Evolutionary conservation across 441 rosid genomes (phyloP).

Genomic region (Brassica hybrid): DNA sequence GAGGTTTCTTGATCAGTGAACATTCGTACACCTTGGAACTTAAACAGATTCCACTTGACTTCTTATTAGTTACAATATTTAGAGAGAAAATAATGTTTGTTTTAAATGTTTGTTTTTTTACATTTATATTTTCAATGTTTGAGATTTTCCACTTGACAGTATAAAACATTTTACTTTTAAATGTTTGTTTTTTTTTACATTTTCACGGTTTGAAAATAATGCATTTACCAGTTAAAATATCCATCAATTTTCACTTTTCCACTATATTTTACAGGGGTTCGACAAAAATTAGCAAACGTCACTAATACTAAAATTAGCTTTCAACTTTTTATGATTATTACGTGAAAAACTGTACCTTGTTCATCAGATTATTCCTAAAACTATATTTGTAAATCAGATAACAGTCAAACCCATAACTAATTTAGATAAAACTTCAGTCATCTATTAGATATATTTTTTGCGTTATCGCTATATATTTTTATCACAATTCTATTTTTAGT

Average conservation of each 20-base stretch:
- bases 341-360: background rate
- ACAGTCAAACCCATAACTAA: background rate
- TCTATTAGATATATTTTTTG: background rate
- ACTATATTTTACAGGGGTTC: background rate
- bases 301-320: background rate
- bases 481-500: background rate
- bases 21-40: constrained; percentile 43
- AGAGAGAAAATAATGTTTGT: background rate
- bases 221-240: background rate
- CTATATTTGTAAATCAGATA: background rate
- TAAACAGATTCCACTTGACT: constrained; percentile 27
- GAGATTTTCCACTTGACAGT: too few species aligned
- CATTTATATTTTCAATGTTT: too few species aligned
- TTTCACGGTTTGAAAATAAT: background rate
- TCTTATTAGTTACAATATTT: constrained; percentile 7
- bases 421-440: background rate
- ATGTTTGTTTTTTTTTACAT: background rate
- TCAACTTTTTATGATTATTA: background rate
- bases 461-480: background rate
- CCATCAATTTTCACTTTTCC: background rate
- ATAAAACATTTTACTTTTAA: too few species aligned
- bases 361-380: background rate
- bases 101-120: too few species aligned
- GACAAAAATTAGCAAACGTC: background rate
- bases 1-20: constrained; percentile 39